Conservation (phyloP, 75 land plant species). For the Pinus tabuliformis region DNA sequence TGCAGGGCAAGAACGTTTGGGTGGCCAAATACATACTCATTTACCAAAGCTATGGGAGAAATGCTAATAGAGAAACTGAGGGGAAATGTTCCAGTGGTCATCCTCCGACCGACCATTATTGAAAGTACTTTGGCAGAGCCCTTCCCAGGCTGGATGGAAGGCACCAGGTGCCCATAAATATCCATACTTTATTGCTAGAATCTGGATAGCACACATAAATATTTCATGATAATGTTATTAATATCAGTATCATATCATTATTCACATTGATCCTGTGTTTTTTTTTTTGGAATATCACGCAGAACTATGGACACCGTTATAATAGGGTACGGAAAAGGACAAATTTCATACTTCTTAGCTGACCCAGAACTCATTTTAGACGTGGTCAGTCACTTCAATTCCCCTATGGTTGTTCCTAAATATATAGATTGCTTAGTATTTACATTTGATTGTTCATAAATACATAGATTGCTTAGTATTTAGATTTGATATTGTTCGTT, state of each 20-base stretch:
- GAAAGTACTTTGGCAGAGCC: constrained; percentile 46
- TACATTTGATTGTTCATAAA: no score
- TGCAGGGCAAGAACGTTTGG: constrained; percentile 47
- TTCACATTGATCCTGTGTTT: not conserved
- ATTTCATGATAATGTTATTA: not conserved
- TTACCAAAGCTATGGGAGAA: constrained; percentile 67
- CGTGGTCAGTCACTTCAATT: constrained; percentile 5
- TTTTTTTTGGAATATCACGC: not conserved
- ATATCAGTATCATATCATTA: not conserved
- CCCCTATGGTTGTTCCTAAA: no score
- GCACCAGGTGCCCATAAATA: constrained; percentile 26
- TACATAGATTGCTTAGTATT: not conserved
- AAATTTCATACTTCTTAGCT: constrained; percentile 8
- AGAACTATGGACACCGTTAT: constrained; percentile 22
- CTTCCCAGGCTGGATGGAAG: constrained; percentile 63
- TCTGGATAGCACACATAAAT: no score
- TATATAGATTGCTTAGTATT: no score
- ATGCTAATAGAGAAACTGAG: constrained; percentile 30
- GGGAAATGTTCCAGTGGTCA: constrained; percentile 34
- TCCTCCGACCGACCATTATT: constrained; percentile 50
- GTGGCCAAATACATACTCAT: constrained; percentile 62
- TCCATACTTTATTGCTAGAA: not conserved
- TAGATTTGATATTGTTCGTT: not conserved
- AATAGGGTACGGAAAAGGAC: constrained; percentile 21
- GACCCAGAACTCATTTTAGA: constrained; percentile 19